Conservation (phyloP, 768 basidiomycete genomes). For the Phaeotremella fagi region DNA sequence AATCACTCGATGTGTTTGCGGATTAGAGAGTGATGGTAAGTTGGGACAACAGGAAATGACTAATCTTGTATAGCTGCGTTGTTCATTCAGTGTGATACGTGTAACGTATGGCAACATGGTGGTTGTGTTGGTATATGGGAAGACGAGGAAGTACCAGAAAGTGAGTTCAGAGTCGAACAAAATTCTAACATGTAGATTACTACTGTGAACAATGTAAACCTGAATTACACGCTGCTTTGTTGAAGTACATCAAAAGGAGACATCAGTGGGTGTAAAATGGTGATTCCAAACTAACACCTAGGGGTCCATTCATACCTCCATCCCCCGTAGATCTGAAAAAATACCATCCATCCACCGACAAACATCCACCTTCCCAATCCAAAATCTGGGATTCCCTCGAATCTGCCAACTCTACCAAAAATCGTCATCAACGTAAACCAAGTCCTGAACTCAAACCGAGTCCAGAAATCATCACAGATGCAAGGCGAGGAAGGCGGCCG, state of each 20-base stretch:
- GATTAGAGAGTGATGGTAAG: conserved; percentile 25
- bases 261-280: conserved; percentile 60
- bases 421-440: conserved; percentile 22
- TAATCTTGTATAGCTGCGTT: no score
- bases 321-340: conserved; percentile 32
- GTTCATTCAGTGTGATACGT: conserved; percentile 96
- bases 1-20: conserved; percentile 41
- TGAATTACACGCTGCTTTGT: conserved; percentile 70
- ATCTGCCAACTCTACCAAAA: no score
- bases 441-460: no score
- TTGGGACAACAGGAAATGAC: conserved; percentile 56
- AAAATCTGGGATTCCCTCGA: conserved; percentile 32
- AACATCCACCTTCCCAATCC: conserved; percentile 41
- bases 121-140: conserved; percentile 79
- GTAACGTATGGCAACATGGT: conserved; percentile 98
- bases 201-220: conserved; percentile 92
- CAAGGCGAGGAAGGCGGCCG: conserved; percentile 8
- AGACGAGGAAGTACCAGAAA: conserved; percentile 53
- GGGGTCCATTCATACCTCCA: conserved; percentile 27
- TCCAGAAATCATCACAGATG: conserved; percentile 11
- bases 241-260: conserved; percentile 41
- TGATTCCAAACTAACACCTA: conserved; percentile 6
- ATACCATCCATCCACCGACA: conserved; percentile 26
- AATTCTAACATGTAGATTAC: conserved; percentile 59
- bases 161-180: conserved; percentile 19